Base-by-base conservation (phyloP, 2,329 filamentous ascomycete species). In the Talaromyces marneffei region DNA sequence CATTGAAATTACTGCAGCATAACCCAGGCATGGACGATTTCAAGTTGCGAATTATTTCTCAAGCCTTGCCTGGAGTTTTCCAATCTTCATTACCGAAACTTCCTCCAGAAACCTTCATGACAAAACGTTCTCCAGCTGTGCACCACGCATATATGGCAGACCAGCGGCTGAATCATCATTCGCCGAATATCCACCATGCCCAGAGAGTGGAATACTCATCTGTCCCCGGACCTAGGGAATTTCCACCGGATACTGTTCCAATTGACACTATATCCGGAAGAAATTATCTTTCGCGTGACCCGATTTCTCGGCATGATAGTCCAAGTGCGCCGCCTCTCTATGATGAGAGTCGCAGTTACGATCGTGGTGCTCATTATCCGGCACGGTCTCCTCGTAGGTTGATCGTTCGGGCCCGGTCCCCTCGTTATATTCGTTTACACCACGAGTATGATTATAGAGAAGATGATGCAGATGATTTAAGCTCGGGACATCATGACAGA, bases 1-100 rank as follows among this genome's bases (percentile, higher is more conserved):
- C 53, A 10, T 55, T 70, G 23, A 61, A 63, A 40, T 64, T 62
- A 8, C 20, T 58, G n/a, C 25, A 25, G 25, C 55, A 25, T 35
- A 42, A 52, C 29, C 56, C 50, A 7, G 56, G 83, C 12, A 85
- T 86, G 79, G 80, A 85, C 67, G 79, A 82, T 42, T 72, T 79
- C 50, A 86, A 85, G 69, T 71, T 84, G 10, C 75, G 75, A 37
- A 73, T 83, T 42, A 77, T 85, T 62, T 76, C 77, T 9, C 79
- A 79, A 52, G 80, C 80, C 7, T 80, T 85, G 59, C 81, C 82
- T 5, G 71, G 75, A 46, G 70, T 77, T 14, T 76, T 80, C 55
- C 64, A 68, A 1, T 31, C 55, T 25, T 23, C 48, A 20, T 33
- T 59, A 8, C 33, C 44, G n/a, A 35, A 46, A 14, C 27, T 62